Percentiles rank a stretch among this genome's conserved stretches.
These are phyloP conservation scores for Brasilioporus rufonigricans DNA, from an alignment of 768 basidiomycete species.

Conservation along the genomic window DNA sequence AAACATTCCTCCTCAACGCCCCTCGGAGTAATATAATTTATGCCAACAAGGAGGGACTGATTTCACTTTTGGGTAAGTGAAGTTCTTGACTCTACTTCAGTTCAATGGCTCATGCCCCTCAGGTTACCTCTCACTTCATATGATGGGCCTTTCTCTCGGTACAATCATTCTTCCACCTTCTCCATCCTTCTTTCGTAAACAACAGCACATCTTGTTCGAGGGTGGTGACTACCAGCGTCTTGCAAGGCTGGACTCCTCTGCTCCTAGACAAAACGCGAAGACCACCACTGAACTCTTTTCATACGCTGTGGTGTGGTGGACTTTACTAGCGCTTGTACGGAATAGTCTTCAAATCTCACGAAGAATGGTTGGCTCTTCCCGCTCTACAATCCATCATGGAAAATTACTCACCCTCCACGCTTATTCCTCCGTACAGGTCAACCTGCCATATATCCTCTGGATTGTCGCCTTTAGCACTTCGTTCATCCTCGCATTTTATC, in stretches of 20 bases:
- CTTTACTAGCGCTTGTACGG: constrained; percentile 40
- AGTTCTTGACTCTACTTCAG: background rate
- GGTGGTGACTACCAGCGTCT: background rate
- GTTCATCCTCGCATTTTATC: constrained; percentile 78
- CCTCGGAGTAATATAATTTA: constrained; percentile 63
- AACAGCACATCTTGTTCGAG: constrained; percentile 31
- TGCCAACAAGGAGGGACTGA: constrained; percentile 90
- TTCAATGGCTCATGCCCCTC: constrained; percentile 2
- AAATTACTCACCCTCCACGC: background rate
- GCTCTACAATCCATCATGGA: background rate
- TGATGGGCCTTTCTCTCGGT: constrained; percentile 81
- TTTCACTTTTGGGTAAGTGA: constrained; percentile 65
- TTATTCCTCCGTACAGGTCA: constrained; percentile 55
- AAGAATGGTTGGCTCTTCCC: constrained; percentile 48
- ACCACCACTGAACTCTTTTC: constrained; percentile 73
- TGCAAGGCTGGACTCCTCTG: constrained; percentile 14
- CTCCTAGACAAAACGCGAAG: constrained; percentile 65
- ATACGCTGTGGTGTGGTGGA: constrained; percentile 82
- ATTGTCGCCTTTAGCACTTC: constrained; percentile 83
- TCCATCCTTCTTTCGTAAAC: constrained; percentile 67
- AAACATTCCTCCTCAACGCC: constrained; percentile 62
- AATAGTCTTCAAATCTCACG: constrained; percentile 50
- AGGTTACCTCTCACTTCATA: constrained; percentile 91
- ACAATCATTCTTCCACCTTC: constrained; percentile 77
- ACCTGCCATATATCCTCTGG: constrained; percentile 88